Evolutionary conservation across 352 stramenopile genomes (phyloP), one percentile per base, ranked within the genome.

Genomic region (Saprolegnia parasitica): DNA sequence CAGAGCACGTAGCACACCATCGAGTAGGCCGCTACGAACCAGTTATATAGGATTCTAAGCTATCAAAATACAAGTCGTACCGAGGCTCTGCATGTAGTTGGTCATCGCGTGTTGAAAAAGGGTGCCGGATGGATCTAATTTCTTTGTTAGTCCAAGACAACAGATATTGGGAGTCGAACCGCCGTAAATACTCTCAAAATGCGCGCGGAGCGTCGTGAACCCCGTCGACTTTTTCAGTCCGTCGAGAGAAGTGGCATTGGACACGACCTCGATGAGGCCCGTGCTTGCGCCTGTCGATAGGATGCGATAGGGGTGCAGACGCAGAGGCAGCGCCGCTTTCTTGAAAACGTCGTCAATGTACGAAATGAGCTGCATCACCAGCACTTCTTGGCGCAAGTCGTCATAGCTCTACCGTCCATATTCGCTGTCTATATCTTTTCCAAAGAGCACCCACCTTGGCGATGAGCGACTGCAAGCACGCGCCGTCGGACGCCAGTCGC

Each of bases 1-100:
- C 93, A 91, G 18, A 99, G 80, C 39, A 99, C 86, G 77, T 99
- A 99, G 67, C 88, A 98, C 32, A 99, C 91, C 35, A 99, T 89
- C 26, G 93, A 98, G 78, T 99, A 99, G 45, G 90, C 97, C 23
- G 96, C 97, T 82, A 92, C 60, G 80, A 88, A 87, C 73, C 88
- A 74, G 70, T 90, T 74, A 73, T 35, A 35, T 97, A 97, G 67
- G 95, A 96, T 23, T 64, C 71, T 71, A 95, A 86, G 15, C 72
- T 55, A 46, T 80, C 72, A 67, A 95, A 57, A 11, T 67, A 67
- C 40, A 32, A 9, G 29, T 60, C 15, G 56, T 76, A 93, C 85
- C 85, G 40, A 96, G 78, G 63, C 88, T 93, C 76, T 91, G 79
- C 37, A 93, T 81, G 67, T 95, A 94, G 70, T 91, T 91, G 56